Evolutionary conservation across 2,329 filamentous ascomycete genomes (phyloP).

Genomic region (Colletotrichum theobromicola): DNA sequence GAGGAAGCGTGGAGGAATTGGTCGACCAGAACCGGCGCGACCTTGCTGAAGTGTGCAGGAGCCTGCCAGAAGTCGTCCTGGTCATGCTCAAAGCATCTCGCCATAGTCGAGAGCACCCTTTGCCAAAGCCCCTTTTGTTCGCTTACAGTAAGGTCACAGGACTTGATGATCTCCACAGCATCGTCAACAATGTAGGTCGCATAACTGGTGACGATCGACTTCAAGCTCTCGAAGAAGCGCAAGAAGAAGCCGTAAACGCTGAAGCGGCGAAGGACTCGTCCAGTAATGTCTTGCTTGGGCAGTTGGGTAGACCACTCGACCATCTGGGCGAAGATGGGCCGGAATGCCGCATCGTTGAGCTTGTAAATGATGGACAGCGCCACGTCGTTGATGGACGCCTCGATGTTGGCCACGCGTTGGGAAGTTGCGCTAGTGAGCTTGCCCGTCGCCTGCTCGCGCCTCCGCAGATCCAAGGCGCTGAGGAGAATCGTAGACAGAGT

Average conservation of each 20-base stretch:
- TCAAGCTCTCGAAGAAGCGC: constrained; percentile 82
- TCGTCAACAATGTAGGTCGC: constrained; percentile 83
- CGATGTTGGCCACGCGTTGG: constrained; percentile 58
- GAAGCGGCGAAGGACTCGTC: constrained; percentile 67
- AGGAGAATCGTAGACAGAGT: constrained; percentile 71
- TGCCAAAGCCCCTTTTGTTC: constrained; percentile 68
- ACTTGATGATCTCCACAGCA: constrained; percentile 67
- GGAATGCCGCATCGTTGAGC: constrained; percentile 91
- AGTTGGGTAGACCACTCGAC: constrained; percentile 78
- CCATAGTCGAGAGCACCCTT: constrained; percentile 73
- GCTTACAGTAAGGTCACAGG: constrained; percentile 49
- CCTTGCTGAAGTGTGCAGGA: constrained; percentile 80
- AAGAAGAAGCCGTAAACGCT: constrained; percentile 83
- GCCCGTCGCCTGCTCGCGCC: constrained; percentile 55
- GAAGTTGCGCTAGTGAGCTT: constrained; percentile 45
- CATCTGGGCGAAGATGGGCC: constrained; percentile 87
- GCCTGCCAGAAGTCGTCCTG: constrained; percentile 97
- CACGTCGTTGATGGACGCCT: constrained; percentile 70
- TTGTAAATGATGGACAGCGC: constrained; percentile 94
- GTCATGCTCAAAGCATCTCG: constrained; percentile 83
- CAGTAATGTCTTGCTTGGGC: constrained; percentile 64
- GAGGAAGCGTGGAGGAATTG: constrained; percentile 63
- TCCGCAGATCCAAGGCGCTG: constrained; percentile 68
- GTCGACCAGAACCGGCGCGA: constrained; percentile 71
- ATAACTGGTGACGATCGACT: constrained; percentile 94